Evolutionary conservation across 2,329 filamentous ascomycete genomes (phyloP), one percentile per base, ranked within the genome.

Genomic region (Fusarium continuum): DNA sequence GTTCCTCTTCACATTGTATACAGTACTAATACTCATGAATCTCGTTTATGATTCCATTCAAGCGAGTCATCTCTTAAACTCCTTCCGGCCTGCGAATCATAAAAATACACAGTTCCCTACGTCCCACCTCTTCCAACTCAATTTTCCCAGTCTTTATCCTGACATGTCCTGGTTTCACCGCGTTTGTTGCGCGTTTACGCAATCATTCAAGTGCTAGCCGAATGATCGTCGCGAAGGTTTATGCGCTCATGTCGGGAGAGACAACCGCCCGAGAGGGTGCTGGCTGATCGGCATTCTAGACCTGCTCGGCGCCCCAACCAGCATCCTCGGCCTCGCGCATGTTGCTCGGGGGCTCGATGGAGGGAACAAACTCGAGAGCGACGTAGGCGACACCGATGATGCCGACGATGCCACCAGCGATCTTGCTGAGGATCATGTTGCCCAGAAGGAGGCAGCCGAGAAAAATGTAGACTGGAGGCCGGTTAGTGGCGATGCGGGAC

Each of bases 391-490:
- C 74, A 69, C 95, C 95, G 64, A 92, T 80, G 47, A 95, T 70
- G 46, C 89, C 92, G 67, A 98, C 84, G 69, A 96, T 83, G 46
- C 87, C 85, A 67, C 93, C 95, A 20, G 92, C 87, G 54, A 96
- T 87, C 74, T 88, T 88, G 74, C 88, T 89, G 70, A 91, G 82
- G 73, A 87, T 81, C 63, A 82, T 74, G 65, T 83, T 78, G 69
- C 91, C 88, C 53, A 97, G 85, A 55, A 97, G 85, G 70, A 98
- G 90, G 69, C 87, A 91, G 68, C 94, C 95, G 72, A 97, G 83
- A 79, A 99, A 98, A 79, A 98, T 86, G 85, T 99, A 99, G 83
- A 99, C 93, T 59, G 2, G 19, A 22, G 14, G 35, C 57, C 22
- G n/a, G 58, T 68, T 39, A 47, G 49, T 17, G 9, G n/a, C 4